A percentile compares a stretch with the other conserved stretches of the same genome.
phyloP scores from a whole-genome alignment of 2,329 filamentous ascomycete species.

The Phialemonium atrogriseum region DNA sequence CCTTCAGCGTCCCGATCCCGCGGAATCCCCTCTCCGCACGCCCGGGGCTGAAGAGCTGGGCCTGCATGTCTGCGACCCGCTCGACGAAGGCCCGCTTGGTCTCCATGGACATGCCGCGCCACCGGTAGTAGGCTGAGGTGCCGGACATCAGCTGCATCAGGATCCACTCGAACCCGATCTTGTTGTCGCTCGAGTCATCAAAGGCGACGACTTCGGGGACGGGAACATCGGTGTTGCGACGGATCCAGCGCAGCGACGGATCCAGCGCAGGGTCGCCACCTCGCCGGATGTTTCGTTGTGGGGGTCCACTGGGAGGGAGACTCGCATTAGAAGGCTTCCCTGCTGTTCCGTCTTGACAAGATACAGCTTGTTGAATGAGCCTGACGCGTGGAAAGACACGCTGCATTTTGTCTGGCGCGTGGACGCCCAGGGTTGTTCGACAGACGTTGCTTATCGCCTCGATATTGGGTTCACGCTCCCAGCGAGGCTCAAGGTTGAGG shows the following conservation, averaged over 20 bases:
- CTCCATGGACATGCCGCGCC: constrained; percentile 21
- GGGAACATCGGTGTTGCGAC: constrained; percentile 21
- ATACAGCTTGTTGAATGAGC: constrained; percentile 23
- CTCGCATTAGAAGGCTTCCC: constrained; percentile 13
- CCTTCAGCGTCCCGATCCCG: constrained; percentile 16
- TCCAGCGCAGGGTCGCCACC: constrained; percentile 25
- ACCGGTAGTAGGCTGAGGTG: constrained; percentile 13
- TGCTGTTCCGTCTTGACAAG: constrained; percentile 9
- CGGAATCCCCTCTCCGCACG: constrained; percentile 13
- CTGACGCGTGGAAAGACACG: constrained; percentile 16
- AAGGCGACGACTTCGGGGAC: constrained; percentile 24
- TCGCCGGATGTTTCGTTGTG: constrained; percentile 19
- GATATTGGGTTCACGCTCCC: too few relatives aligned
- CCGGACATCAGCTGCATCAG: constrained; percentile 23
- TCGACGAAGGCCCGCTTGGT: constrained; percentile 23
- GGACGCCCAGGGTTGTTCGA: too few relatives aligned
- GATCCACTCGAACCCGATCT: constrained; percentile 30
- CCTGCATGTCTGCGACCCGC: constrained; percentile 20
- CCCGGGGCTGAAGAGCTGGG: constrained; percentile 17
- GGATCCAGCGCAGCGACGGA: constrained; percentile 21
- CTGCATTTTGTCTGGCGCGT: too few relatives aligned
- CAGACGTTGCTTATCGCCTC: too few relatives aligned
- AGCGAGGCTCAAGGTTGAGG: too few relatives aligned
- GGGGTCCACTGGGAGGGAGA: constrained; percentile 19
- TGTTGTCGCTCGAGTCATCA: constrained; percentile 19